A percentile compares a stretch with the other conserved stretches of the same genome.
Evolutionary conservation across 2,329 filamentous ascomycete species (phyloP).

Genomic region (Pseudogymnoascus sp.): DNA sequence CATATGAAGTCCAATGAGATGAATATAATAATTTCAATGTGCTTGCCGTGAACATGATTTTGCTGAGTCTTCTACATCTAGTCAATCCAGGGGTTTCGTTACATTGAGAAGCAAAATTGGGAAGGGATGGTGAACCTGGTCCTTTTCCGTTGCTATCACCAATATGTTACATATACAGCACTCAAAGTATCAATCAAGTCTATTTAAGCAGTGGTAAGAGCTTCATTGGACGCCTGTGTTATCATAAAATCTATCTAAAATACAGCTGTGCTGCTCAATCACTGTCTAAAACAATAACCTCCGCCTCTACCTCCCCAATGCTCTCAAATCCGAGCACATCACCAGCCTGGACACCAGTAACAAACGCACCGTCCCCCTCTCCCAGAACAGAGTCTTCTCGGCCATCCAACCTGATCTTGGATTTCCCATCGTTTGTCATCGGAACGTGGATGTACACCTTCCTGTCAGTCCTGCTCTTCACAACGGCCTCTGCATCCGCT

Average conservation of each 20-base stretch:
- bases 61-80: background rate
- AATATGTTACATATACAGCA: background rate
- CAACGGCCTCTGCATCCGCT: slow-evolving; percentile 33
- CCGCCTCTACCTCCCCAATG: slow-evolving; percentile 59
- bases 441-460: slow-evolving; percentile 77
- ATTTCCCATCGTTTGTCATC: slow-evolving; percentile 67
- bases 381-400: slow-evolving; percentile 57
- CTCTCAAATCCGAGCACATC: slow-evolving; percentile 59
- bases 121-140: background rate
- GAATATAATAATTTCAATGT: background rate
- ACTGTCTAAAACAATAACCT: slow-evolving; percentile 56
- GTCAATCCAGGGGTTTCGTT: background rate
- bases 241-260: background rate
- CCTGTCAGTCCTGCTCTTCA: slow-evolving; percentile 45
- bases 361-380: slow-evolving; percentile 76
- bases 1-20: slow-evolving; percentile 9
- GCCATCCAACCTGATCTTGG: slow-evolving; percentile 61
- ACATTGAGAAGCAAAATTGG: background rate
- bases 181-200: background rate
- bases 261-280: background rate
- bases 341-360: slow-evolving; percentile 55
- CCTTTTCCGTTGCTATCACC: background rate
- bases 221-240: background rate
- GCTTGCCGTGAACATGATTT: background rate
- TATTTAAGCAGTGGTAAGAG: background rate